Conservation (phyloP, 139 green algal genomes). For the Edaphochlamys debaryana region DNA sequence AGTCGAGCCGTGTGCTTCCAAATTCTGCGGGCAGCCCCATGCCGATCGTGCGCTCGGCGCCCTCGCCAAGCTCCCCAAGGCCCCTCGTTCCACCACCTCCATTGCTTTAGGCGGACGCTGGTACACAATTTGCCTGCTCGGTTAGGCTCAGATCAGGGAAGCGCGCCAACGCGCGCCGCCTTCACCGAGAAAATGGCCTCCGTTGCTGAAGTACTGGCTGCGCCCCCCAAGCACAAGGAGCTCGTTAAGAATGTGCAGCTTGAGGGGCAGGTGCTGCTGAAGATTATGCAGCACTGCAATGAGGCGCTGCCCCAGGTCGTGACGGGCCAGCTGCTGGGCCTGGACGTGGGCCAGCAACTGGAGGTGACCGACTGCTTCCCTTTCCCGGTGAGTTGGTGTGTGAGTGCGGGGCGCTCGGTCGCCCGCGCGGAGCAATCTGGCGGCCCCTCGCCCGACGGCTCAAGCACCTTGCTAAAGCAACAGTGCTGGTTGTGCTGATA, state of each 20-base stretch:
- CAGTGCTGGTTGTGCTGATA: slow-evolving; percentile 35
- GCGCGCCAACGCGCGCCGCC: slow-evolving; percentile 19
- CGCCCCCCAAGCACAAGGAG: slow-evolving; percentile 39
- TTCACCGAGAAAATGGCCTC: neutral
- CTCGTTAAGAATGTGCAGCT: slow-evolving; percentile 79
- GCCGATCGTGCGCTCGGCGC: no score
- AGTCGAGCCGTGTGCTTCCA: no score
- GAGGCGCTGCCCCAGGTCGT: slow-evolving; percentile 81
- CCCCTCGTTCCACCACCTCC: no score
- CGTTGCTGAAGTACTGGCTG: neutral
- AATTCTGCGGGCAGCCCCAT: no score
- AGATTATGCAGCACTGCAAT: slow-evolving; percentile 97
- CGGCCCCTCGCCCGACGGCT: neutral
- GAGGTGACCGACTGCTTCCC: slow-evolving; percentile 99
- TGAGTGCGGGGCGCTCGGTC: neutral
- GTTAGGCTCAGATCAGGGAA: no score
- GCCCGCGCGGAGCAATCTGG: no score
- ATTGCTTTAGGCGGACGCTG: no score
- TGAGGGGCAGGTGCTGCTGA: slow-evolving; percentile 86
- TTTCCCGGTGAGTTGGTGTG: slow-evolving; percentile 88
- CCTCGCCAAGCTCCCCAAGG: no score
- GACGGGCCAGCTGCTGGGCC: slow-evolving; percentile 96
- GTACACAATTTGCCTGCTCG: no score
- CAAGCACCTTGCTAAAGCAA: slow-evolving; percentile 7
- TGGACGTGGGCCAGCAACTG: slow-evolving; percentile 95